Evolutionary conservation across 2,329 filamentous ascomycete species (phyloP), one percentile per base, ranked within the genome.

Genomic region (Penicillium paneum): DNA sequence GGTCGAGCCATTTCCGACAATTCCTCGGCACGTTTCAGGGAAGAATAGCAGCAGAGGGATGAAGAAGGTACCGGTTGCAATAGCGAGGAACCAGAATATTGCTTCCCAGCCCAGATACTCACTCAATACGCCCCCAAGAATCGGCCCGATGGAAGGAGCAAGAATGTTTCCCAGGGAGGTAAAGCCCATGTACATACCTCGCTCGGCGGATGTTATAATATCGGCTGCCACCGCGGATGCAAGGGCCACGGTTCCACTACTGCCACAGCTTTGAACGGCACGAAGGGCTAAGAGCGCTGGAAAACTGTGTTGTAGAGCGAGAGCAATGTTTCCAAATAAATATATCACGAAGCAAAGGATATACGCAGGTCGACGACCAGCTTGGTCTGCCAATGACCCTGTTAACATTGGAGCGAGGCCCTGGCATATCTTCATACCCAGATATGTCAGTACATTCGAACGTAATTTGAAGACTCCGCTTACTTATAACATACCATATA

Each of bases 41-140:
- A 74, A 67, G 49, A 66, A 63, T 1, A 70, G 15, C 6, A 67
- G 12, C 1, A 70, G 45, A 0, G 57, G 57, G 2, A 67, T 15
- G 21, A 64, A 58, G 21, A 67, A 72, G 1, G 62, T 57, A 0
- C 65, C 69, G 0, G 73, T 67, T 28, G 75, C 64, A 17, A 81
- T 77, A 8, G 75, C 68, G 2, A 83, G 68, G 54, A 82, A 80
- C 79, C 79, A 83, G 58, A 83, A 83, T 7, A 83, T 76, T 1
- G 73, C 71, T 36, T 74, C 68, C 80, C 80, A 83, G 0, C 79
- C 80, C 0, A 82, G 60, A 38, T 73, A 72, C 44, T 78, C 74
- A 0, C 75, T 71, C 0, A 83, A 57, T 0, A 76, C 64, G 8
- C 80, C 81, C 0, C 80, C 81, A 24, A 83, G 74, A 0, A 81